Base-by-base conservation (phyloP, 1,284 basidiomycete genomes). In the Megacollybia platyphylla region DNA sequence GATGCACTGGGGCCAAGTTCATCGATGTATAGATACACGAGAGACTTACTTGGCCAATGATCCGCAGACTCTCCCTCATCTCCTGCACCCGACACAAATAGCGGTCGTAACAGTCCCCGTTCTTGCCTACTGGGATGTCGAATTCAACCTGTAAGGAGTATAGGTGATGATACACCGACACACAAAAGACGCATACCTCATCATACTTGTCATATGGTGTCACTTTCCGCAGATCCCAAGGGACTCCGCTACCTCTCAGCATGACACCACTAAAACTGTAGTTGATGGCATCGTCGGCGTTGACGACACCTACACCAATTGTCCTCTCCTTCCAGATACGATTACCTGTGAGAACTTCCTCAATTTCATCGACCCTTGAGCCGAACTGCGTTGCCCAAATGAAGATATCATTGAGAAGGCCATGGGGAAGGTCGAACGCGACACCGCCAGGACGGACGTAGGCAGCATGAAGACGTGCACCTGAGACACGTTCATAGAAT, bases 401-500 rank as follows among this genome's bases (percentile, higher is more conserved):
- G 77, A 87, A 89, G 57, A 98, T 97, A 61, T 98, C 96, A 53
- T 97, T 88, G 32, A 99, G 76, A 29, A 98, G 69, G 11, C 94
- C 94, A 55, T 97, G 93, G 5, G 94, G 94, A 39, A 98, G 70
- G 58, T 99, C 96, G 59, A 93, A 97, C 1, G 96, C 93, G 40
- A 99, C 96, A 56, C 96, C 94, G 50, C 94, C 94, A 3, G 94
- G 96, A 48, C 94, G 88, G 39, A 98, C 83, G 62, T 97, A 98
- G n/a, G 94, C 94, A 5, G 92, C 83, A 60, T 98, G 94, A 56
- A 99, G 73, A 48, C 94, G 91, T 2, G 94, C 94, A 53, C 94
- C 94, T 7, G 93, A 97, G 29, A 98, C 93, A 46, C 94, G 90
- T 66, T 99, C 94, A 65, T 98, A 97, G 67, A 98, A 98, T 63